Evolutionary conservation across 2,329 filamentous ascomycete species (phyloP).

Genomic region (Magnaporthiopsis incrustans): DNA sequence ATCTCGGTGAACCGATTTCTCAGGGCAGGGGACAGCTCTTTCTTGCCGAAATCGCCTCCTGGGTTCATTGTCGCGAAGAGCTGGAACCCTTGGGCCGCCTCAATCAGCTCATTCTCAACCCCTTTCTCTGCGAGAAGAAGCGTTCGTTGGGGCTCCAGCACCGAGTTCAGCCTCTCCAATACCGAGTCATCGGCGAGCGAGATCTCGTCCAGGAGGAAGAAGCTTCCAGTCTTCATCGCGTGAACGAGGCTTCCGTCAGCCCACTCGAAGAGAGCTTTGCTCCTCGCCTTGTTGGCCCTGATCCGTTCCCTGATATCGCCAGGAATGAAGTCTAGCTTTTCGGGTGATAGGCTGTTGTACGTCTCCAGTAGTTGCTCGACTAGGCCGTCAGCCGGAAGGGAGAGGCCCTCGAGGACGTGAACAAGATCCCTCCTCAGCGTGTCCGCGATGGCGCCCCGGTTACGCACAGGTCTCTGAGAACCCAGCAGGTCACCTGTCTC

Average conservation of each 20-base stretch:
- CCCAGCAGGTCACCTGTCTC: conserved; percentile 97
- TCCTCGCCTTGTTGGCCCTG: conserved; percentile 45
- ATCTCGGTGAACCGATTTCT: conserved; percentile 98
- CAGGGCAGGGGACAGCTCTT: conserved; percentile 88
- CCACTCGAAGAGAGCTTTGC: conserved; percentile 92
- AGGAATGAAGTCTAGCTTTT: conserved; percentile 38
- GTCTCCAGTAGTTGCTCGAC: conserved; percentile 48
- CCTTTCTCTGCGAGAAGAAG: conserved; percentile 93
- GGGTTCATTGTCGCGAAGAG: conserved; percentile 99
- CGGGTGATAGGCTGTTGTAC: conserved; percentile 46
- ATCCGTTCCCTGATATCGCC: conserved; percentile 39
- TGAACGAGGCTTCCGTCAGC: conserved; percentile 87
- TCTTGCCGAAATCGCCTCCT: conserved; percentile 96
- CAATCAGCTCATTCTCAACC: conserved; percentile 70
- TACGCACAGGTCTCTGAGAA: conserved; percentile 84
- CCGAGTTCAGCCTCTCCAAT: conserved; percentile 90
- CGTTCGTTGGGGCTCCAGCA: conserved; percentile 80
- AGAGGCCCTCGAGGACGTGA: conserved; percentile 32
- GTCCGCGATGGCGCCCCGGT: conserved; percentile 65
- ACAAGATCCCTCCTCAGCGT: conserved; percentile 55
- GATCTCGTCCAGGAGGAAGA: conserved; percentile 95
- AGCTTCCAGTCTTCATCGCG: conserved; percentile 82
- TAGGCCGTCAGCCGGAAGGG: conserved; percentile 26
- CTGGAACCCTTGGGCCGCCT: conserved; percentile 73
- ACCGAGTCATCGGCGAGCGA: conserved; percentile 97